A percentile compares a stretch with the other conserved stretches of the same genome.
Conservation (phyloP, 345 rosid species). For the Trapa incisa region DNA sequence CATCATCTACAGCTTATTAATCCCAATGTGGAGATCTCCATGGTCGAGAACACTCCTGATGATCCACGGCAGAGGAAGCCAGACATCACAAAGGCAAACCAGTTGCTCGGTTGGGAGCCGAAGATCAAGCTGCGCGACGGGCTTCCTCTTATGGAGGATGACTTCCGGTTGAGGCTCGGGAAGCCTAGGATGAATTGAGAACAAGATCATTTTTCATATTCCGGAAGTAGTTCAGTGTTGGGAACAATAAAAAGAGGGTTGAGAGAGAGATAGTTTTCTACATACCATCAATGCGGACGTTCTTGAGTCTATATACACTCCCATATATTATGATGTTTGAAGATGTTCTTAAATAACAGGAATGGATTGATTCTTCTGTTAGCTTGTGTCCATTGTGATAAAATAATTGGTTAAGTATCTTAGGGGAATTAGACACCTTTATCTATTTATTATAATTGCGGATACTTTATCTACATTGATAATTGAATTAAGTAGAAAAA, state of each 20-base stretch:
- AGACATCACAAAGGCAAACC: slow-evolving; percentile 65
- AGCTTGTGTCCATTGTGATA: too few species aligned
- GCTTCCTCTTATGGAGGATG: slow-evolving; percentile 91
- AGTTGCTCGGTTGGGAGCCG: slow-evolving; percentile 88
- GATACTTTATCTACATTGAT: too few species aligned
- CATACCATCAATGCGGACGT: too few species aligned
- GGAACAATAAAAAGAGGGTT: background rate
- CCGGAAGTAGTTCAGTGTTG: background rate
- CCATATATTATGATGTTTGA: too few species aligned
- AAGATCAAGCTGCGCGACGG: slow-evolving; percentile 75
- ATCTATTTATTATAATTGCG: too few species aligned
- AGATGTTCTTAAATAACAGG: too few species aligned
- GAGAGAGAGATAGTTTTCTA: background rate
- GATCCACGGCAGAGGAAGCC: slow-evolving; percentile 97
- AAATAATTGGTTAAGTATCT: too few species aligned
- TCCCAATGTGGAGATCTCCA: slow-evolving; percentile 48
- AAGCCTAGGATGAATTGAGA: slow-evolving; percentile 31
- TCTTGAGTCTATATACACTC: too few species aligned
- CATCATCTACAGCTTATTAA: slow-evolving; percentile 48
- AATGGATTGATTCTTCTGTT: too few species aligned
- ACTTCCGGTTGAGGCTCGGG: slow-evolving; percentile 70
- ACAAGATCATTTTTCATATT: background rate
- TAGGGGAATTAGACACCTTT: too few species aligned
- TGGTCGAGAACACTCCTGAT: slow-evolving; percentile 87
- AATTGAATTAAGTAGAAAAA: too few species aligned